Evolutionary conservation across 2,329 filamentous ascomycete genomes (phyloP).

Genomic region (Pseudocercospora macadamiae): DNA sequence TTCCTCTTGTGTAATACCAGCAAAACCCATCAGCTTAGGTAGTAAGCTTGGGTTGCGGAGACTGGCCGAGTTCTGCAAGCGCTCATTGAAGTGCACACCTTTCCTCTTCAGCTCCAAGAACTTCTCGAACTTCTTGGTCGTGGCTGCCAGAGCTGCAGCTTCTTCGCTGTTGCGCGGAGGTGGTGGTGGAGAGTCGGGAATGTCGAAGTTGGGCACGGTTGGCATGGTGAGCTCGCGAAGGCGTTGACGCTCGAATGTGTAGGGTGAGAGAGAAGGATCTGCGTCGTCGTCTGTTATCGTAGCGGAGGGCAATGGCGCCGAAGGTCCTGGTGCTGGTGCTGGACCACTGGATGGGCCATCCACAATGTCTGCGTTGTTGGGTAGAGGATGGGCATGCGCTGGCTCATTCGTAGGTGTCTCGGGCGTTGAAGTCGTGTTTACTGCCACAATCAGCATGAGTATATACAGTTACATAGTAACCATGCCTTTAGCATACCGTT

Average conservation of each 20-base stretch:
- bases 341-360: neutral
- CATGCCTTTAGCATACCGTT: neutral
- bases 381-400: neutral
- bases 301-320: slow-evolving; percentile 7
- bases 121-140: slow-evolving; percentile 70
- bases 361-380: slow-evolving; percentile 12
- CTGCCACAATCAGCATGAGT: neutral
- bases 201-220: slow-evolving; percentile 69
- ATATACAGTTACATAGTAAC: no score
- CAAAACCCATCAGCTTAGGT: slow-evolving; percentile 73
- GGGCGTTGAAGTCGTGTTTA: no score
- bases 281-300: slow-evolving; percentile 22
- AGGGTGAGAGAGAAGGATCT: slow-evolving; percentile 59
- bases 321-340: slow-evolving; percentile 20
- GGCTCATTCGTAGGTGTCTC: neutral
- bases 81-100: slow-evolving; percentile 76
- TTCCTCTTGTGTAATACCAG: slow-evolving; percentile 57
- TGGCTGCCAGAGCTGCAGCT: slow-evolving; percentile 36
- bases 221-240: slow-evolving; percentile 76
- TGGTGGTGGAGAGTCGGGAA: slow-evolving; percentile 71
- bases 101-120: slow-evolving; percentile 78
- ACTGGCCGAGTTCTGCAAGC: slow-evolving; percentile 67
- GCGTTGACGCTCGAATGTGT: slow-evolving; percentile 65
- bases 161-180: slow-evolving; percentile 40
- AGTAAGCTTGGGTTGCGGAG: slow-evolving; percentile 73